Evolutionary conservation across 495 filamentous ascomycete species (phyloP), one percentile per base, ranked within the genome.

Genomic region (Penicillium ochrochloron): DNA sequence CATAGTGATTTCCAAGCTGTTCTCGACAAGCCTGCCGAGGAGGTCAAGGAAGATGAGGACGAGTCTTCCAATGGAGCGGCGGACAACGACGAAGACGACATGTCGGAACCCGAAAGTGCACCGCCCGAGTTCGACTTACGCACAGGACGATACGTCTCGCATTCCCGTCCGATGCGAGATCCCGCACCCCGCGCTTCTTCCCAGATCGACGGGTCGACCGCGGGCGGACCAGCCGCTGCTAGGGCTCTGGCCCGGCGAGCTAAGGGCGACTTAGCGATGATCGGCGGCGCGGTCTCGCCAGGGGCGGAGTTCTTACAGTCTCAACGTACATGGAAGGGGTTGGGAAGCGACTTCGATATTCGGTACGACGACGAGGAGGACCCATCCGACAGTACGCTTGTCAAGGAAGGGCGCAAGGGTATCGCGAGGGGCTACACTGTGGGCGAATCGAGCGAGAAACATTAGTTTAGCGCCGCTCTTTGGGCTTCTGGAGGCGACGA

Each of bases 81-180:
- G 33, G 44, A 37, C 46, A 62, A 73, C 12, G 75, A 73, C 17
- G 52, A 56, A 23, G 78, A 74, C 23, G 81, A 80, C 25, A 79
- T 81, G 66, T 86, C 85, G 57, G 87, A 90, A 72, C 80, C 82
- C 57, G 88, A 89, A 61, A 89, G 87, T 37, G 84, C 82, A 41
- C 92, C 95, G 17, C 95, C 95, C 21, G 93, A 97, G 66, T 98
- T 94, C 69, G 93, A 99, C 75, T 82, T 98, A 1, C 81, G 94
- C 17, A 97, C 92, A 17, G 95, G 95, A 17, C 86, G 87, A 66
- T 91, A 97, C 71, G 86, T 97, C 37, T 92, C 91, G 42, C 81
- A 90, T 70, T 88, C 92, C 52, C 85, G 93, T 48, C 94, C 95
- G 8, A 93, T 97, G 89, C 81, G 80, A 46, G 66, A 76, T 60